Base-by-base conservation (phyloP, 306 rosid species). In the Quercus berberidifolia region DNA sequence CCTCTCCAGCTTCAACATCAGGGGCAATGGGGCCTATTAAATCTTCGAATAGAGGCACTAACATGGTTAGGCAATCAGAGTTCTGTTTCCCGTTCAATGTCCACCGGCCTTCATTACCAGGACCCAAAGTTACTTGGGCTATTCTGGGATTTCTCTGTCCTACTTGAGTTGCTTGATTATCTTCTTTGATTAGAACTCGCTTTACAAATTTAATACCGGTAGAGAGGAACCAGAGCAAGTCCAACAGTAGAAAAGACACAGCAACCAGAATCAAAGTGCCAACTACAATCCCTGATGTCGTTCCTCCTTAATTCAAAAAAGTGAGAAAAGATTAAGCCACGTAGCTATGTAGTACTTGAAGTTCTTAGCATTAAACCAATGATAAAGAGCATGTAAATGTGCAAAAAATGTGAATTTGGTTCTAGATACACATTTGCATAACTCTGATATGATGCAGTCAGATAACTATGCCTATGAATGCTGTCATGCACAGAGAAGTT, bases 21-120 rank as follows among this genome's bases (percentile, higher is more conserved):
- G 8, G 8, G 8, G 41, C 0, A 35, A 0, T 92, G 62, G 97
- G 97, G 78, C 98, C 98, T 83, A 93, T 85, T 23, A 94, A 84
- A 77, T 94, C 98, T 90, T 92, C 98, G 55, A 91, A 92, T 21
- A 92, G 78, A 30, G 94, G 97, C 38, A 97, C 97, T 31, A 92
- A 82, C 55, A 90, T 90, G 74, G 79, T 85, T 21, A 87, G 86
- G 73, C 76, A 78, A 71, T 80, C 38, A 54, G 95, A 76, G 77
- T 56, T 88, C 1, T 90, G 71, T 74, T 81, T 84, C 17, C 78
- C 82, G 76, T 91, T 94, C 97, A 97, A 91, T 49, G 93, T 90
- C 97, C 97, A 94, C 38, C 90, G 98, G 26, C 98, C 97, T 84
- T 97, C 85, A 80, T 94, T 94, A 13, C 97, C 94, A 0, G 97